These are phyloP conservation scores for Alliaria petiolata DNA, from an alignment of 345 rosid species.

Conservation along the genomic window DNA sequence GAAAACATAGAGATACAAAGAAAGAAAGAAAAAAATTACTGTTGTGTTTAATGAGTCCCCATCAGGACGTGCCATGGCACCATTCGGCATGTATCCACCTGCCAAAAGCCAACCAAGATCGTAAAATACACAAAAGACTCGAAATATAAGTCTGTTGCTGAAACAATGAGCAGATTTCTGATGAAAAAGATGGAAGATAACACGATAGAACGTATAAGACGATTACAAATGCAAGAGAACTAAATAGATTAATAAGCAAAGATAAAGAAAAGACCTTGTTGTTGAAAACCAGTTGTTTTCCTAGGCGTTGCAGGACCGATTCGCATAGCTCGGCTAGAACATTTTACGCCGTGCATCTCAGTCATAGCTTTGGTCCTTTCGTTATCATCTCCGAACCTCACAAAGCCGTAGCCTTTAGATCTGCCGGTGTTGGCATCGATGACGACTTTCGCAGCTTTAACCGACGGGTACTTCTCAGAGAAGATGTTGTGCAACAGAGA, in stretches of 20 bases:
- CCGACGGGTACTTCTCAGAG: constrained; percentile 69
- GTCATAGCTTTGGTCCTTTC: constrained; percentile 84
- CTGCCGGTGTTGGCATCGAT: constrained; percentile 93
- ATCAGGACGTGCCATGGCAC: constrained; percentile 55
- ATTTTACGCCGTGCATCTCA: constrained; percentile 90
- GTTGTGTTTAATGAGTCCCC: constrained; percentile 87
- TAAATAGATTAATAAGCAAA: no score
- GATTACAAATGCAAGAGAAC: neutral
- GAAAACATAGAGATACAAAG: neutral
- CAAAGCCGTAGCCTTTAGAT: constrained; percentile 96
- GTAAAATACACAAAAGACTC: neutral
- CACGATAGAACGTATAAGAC: no score
- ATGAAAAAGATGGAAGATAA: no score
- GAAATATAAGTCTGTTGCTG: no score
- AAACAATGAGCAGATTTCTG: no score
- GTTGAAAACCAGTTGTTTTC: constrained; percentile 79
- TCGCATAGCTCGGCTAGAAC: constrained; percentile 94
- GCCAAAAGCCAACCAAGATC: neutral
- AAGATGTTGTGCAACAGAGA: constrained; percentile 68
- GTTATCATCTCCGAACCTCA: constrained; percentile 87
- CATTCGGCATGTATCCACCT: constrained; percentile 75
- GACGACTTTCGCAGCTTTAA: constrained; percentile 90
- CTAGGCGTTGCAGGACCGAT: constrained; percentile 95
- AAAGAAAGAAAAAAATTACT: constrained; percentile 38
- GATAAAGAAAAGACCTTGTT: constrained; percentile 28